Conservation (phyloP, 2,329 filamentous ascomycete species). For the Lachnellula willkommii region DNA sequence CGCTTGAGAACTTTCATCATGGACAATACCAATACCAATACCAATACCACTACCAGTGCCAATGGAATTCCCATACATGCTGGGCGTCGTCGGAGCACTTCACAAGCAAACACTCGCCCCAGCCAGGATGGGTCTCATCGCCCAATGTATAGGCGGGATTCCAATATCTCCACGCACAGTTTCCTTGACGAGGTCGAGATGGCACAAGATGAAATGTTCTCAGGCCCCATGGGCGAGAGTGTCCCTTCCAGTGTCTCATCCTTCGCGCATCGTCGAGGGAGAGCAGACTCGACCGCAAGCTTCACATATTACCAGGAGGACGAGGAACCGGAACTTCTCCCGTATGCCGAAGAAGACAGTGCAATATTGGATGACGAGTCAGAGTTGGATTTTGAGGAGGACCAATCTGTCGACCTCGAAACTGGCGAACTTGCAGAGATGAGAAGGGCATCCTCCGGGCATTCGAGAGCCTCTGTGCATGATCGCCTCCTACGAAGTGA, state of each 20-base stretch:
- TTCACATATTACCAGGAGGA: constrained; percentile 85
- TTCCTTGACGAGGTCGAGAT: constrained; percentile 97
- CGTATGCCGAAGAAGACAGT: constrained; percentile 34
- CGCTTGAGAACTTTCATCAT: too few relatives aligned
- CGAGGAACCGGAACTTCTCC: constrained; percentile 47
- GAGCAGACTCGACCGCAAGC: constrained; percentile 79
- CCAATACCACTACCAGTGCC: background rate
- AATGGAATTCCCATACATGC: constrained; percentile 23
- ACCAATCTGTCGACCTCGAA: constrained; percentile 31
- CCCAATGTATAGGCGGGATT: constrained; percentile 57
- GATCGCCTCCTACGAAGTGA: constrained; percentile 65
- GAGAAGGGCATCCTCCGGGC: constrained; percentile 58
- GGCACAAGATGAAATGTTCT: constrained; percentile 94
- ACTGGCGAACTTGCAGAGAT: constrained; percentile 38
- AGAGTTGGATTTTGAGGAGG: constrained; percentile 29
- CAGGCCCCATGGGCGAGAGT: constrained; percentile 89
- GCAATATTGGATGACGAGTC: constrained; percentile 37
- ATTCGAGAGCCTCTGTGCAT: constrained; percentile 51
- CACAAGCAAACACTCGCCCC: constrained; percentile 24
- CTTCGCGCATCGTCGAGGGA: constrained; percentile 75
- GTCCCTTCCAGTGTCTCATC: constrained; percentile 91
- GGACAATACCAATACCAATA: too few relatives aligned
- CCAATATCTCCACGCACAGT: constrained; percentile 69
- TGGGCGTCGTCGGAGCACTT: constrained; percentile 28
- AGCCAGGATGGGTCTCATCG: constrained; percentile 17